These are phyloP conservation scores for Handroanthus guayacan DNA, from an alignment of 257 asterid genomes.

Conservation along the genomic window DNA sequence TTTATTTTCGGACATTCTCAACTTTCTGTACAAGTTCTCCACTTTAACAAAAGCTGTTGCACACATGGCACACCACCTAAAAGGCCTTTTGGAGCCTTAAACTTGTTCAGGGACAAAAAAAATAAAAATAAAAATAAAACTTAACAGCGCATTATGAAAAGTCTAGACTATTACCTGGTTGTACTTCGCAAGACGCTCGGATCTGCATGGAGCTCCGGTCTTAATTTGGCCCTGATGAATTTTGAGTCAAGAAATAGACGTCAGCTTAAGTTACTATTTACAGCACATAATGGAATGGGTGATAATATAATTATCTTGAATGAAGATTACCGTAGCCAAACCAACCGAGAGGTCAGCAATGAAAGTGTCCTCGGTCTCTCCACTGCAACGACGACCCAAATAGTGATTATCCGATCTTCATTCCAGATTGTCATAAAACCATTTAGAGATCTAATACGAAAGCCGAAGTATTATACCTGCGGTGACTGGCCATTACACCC, in stretches of 20 bases:
- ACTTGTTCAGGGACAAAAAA: not conserved
- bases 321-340: constrained; percentile 76
- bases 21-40: too few species aligned
- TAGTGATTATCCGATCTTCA: not conserved
- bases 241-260: not conserved
- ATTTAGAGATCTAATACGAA: not conserved
- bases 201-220: constrained; percentile 99
- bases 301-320: not conserved
- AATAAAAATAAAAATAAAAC: too few species aligned
- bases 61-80: too few species aligned
- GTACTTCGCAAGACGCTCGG: constrained; percentile 97
- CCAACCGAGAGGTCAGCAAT: constrained; percentile 98
- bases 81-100: too few species aligned
- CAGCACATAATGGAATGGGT: too few species aligned
- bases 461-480: constrained; percentile 57
- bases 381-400: constrained; percentile 59
- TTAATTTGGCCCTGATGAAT: constrained; percentile 87
- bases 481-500: constrained; percentile 99
- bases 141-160: too few species aligned
- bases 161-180: constrained; percentile 69
- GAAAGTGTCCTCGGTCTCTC: constrained; percentile 98
- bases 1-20: too few species aligned
- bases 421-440: not conserved
- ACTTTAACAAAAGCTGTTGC: too few species aligned
- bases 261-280: constrained; percentile 6